These are phyloP conservation scores for Podila clonocystis DNA, from an alignment of 192 early-diverging fungal genomes.

Conservation along the genomic window DNA sequence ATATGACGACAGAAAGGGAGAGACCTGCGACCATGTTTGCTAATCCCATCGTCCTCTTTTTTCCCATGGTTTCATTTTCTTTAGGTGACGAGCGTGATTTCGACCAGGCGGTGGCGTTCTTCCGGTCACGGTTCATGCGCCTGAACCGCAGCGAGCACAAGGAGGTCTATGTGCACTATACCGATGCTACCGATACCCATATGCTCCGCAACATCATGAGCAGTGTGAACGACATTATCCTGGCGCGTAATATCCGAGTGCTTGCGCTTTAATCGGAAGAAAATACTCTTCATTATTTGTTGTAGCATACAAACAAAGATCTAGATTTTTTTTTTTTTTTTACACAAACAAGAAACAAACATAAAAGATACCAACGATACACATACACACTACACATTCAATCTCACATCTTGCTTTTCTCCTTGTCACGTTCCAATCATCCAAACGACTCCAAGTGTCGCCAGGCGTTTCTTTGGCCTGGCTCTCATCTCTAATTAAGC, in stretches of 20 bases:
- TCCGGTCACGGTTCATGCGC: constrained; percentile 54
- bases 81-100: constrained; percentile 36
- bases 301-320: not conserved
- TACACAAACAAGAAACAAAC: too few relatives aligned
- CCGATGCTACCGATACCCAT: constrained; percentile 62
- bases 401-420: too few relatives aligned
- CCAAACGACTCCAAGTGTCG: too few relatives aligned
- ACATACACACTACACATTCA: too few relatives aligned
- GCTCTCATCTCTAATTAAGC: too few relatives aligned
- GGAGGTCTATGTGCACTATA: constrained; percentile 63
- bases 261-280: not conserved
- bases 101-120: constrained; percentile 51
- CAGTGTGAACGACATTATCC: constrained; percentile 38
- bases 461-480: too few relatives aligned
- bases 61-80: not conserved
- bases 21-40: too few relatives aligned
- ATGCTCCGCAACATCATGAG: constrained; percentile 61
- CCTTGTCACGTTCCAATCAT: too few relatives aligned
- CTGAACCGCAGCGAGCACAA: constrained; percentile 57
- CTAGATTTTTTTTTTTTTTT: too few relatives aligned
- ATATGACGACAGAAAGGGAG: too few relatives aligned
- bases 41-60: too few relatives aligned
- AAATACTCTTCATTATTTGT: not conserved
- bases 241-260: constrained; percentile 28
- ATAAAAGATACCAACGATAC: too few relatives aligned